Evolutionary conservation across 1,284 basidiomycete species (phyloP).

Genomic region (Pascua sp.): DNA sequence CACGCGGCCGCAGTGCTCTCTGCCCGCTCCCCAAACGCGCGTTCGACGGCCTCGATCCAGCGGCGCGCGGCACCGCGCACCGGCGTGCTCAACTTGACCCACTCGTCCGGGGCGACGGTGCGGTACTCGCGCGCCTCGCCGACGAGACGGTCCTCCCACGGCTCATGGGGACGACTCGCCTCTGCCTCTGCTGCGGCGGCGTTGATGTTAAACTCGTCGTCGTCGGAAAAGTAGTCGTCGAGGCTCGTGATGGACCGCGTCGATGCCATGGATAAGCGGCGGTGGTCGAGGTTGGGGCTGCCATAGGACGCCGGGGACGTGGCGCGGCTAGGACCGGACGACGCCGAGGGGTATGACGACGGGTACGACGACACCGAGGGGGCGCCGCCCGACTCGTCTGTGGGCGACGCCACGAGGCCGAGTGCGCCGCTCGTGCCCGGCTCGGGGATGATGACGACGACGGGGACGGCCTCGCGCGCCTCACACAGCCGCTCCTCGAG

Average conservation of each 20-base stretch:
- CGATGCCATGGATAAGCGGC: conserved; percentile 3
- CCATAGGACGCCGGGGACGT: background rate
- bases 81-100: conserved; percentile 16
- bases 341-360: background rate
- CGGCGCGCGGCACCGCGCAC: conserved; percentile 25
- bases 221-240: conserved; percentile 27
- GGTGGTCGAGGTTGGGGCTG: background rate
- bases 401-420: conserved; percentile 3
- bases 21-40: conserved; percentile 23
- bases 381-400: background rate
- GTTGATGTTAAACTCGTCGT: conserved; percentile 45
- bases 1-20: conserved; percentile 18
- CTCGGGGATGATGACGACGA: conserved; percentile 11
- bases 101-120: conserved; percentile 17
- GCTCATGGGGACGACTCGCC: conserved; percentile 17
- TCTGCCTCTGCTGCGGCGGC: conserved; percentile 25
- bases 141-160: conserved; percentile 47
- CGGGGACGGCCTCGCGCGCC: conserved; percentile 7
- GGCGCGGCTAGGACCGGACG: background rate
- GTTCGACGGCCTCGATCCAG: conserved; percentile 40
- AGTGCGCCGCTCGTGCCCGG: background rate
- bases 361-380: background rate
- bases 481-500: conserved; percentile 41
- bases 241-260: background rate
- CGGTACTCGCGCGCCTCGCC: conserved; percentile 31